These are phyloP conservation scores for Pinus tabuliformis DNA, from an alignment of 75 land plant genomes.

Conservation along the genomic window DNA sequence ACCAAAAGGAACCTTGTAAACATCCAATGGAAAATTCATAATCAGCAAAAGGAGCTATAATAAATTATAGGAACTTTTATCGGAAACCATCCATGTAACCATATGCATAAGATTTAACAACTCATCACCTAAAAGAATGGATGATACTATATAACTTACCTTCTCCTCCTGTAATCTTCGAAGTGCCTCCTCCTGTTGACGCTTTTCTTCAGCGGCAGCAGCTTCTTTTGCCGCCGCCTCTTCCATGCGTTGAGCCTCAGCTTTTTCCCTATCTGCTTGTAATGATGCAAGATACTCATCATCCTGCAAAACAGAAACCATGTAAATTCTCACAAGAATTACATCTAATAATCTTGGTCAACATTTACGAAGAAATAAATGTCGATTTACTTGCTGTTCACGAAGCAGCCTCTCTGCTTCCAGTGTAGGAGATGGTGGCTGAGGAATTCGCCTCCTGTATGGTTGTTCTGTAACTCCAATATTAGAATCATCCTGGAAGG, in stretches of 20 bases:
- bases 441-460: conserved; percentile 31
- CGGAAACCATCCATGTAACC: background rate
- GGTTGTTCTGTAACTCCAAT: conserved; percentile 9
- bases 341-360: background rate
- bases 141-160: conserved; percentile 30
- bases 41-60: too few relatives aligned
- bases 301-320: conserved; percentile 50
- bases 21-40: too few relatives aligned
- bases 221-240: conserved; percentile 57
- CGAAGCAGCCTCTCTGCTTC: conserved; percentile 76
- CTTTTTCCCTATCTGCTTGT: conserved; percentile 89
- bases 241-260: conserved; percentile 44
- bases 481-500: conserved; percentile 18
- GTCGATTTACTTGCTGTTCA: conserved; percentile 74
- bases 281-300: conserved; percentile 87
- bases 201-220: conserved; percentile 50
- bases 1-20: too few relatives aligned
- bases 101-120: background rate
- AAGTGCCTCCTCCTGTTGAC: conserved; percentile 50
- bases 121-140: background rate
- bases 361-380: background rate
- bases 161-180: conserved; percentile 60
- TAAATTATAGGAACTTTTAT: too few relatives aligned
- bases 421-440: conserved; percentile 78
- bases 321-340: background rate